A percentile compares a stretch with the other conserved stretches of the same genome.
Evolutionary conservation across 2,329 filamentous ascomycete species (phyloP).

Genomic region (Ceratocystis huliohia): DNA sequence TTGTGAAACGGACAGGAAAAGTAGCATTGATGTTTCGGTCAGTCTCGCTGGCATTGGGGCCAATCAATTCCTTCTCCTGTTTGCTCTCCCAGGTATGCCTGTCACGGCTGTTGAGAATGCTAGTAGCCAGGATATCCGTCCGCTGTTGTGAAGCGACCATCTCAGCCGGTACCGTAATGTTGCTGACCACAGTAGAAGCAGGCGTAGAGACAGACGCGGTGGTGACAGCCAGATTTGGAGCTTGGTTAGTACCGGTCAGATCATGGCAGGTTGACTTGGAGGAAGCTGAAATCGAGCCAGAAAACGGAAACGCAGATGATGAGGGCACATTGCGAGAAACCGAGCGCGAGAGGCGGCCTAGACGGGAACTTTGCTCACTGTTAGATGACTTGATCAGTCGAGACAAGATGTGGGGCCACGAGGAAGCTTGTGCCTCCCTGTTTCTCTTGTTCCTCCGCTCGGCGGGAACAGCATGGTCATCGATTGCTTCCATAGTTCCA

Average conservation of each 20-base stretch:
- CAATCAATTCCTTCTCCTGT: conserved; percentile 13
- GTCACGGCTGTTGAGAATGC: conserved; percentile 3
- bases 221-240: background rate
- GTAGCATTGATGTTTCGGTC: conserved; percentile 4
- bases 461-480: background rate
- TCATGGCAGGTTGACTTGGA: conserved; percentile 8
- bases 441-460: background rate
- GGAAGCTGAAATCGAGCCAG: background rate
- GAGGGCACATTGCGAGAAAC: background rate
- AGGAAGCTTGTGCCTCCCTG: background rate
- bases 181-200: background rate
- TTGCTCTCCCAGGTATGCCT: conserved; percentile 8
- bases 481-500: background rate
- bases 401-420: conserved; percentile 15
- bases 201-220: background rate
- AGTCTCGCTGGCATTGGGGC: background rate
- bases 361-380: background rate
- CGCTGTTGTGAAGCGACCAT: background rate
- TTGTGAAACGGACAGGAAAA: conserved; percentile 15
- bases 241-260: background rate
- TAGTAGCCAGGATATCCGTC: conserved; percentile 7
- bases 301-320: background rate
- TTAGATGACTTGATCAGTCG: conserved; percentile 8
- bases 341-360: background rate
- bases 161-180: background rate